phyloP scores from a whole-genome alignment of 768 basidiomycete genomes.

The Tephrocybe sp. region DNA sequence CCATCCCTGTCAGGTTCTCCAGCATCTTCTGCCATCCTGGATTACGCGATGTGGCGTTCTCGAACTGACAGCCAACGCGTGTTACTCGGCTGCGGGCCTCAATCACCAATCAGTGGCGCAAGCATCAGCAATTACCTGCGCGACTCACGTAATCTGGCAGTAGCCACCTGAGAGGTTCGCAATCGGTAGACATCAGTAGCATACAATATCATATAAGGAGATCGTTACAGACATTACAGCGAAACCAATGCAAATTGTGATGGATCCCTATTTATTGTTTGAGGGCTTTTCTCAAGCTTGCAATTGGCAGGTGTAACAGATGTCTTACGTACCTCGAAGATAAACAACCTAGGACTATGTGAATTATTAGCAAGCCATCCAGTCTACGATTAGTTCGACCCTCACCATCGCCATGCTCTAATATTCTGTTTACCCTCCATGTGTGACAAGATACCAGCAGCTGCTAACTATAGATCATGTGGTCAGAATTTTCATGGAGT shows the following conservation, averaged over 20 bases:
- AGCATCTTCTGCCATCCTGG: slow-evolving; percentile 64
- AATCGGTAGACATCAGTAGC: not conserved
- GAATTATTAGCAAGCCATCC: not conserved
- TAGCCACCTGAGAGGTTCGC: slow-evolving; percentile 54
- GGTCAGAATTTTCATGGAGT: not conserved
- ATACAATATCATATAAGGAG: not conserved
- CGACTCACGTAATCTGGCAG: slow-evolving; percentile 58
- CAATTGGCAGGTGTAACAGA: not conserved
- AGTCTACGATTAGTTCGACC: slow-evolving; percentile 1
- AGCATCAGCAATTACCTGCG: not conserved
- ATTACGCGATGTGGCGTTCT: slow-evolving; percentile 58
- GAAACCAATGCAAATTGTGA: slow-evolving; percentile 64
- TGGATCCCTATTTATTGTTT: slow-evolving; percentile 47
- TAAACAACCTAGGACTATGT: slow-evolving; percentile 53
- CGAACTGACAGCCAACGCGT: slow-evolving; percentile 55
- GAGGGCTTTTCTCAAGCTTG: not conserved
- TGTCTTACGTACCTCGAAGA: slow-evolving; percentile 61
- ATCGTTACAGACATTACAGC: slow-evolving; percentile 42
- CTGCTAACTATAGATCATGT: slow-evolving; percentile 51
- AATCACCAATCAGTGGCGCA: not conserved
- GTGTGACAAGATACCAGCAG: slow-evolving; percentile 65
- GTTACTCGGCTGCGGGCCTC: slow-evolving; percentile 48
- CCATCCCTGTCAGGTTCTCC: slow-evolving; percentile 67
- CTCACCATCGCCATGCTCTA: slow-evolving; percentile 70
- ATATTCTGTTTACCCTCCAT: slow-evolving; percentile 71